A percentile compares a stretch with the other conserved stretches of the same genome.
Conservation (phyloP, 352 stramenopile species). For the Peronospora belbahrii region DNA sequence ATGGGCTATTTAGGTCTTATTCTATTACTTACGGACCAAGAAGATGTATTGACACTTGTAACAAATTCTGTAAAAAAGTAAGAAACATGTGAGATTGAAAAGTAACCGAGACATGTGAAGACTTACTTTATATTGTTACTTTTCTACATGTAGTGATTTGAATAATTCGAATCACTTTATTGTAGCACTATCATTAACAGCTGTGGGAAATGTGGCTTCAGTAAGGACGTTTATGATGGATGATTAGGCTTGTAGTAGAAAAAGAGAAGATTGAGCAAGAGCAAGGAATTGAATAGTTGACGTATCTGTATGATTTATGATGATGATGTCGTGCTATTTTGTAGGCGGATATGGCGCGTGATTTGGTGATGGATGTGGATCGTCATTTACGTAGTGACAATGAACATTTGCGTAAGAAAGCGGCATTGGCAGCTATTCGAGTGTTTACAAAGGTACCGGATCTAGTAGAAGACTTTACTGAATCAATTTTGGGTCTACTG, state of each 20-base stretch:
- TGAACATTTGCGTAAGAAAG: slow-evolving; percentile 97
- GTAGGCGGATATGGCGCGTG: slow-evolving; percentile 94
- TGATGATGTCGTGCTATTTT: no score
- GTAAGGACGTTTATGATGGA: no score
- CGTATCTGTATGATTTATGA: no score
- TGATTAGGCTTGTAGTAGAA: no score
- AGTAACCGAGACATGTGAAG: no score
- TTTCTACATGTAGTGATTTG: slow-evolving; percentile 75
- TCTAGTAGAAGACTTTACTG: slow-evolving; percentile 97
- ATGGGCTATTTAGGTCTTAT: slow-evolving; percentile 98
- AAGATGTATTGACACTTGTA: slow-evolving; percentile 98
- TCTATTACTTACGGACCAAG: slow-evolving; percentile 96
- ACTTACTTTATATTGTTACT: neutral
- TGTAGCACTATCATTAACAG: slow-evolving; percentile 92
- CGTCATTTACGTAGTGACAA: slow-evolving; percentile 89
- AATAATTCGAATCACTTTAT: slow-evolving; percentile 94
- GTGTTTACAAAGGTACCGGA: slow-evolving; percentile 95
- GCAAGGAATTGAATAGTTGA: no score
- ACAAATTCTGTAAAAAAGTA: slow-evolving; percentile 99
- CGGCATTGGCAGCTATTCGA: slow-evolving; percentile 89
- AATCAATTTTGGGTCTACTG: slow-evolving; percentile 92
- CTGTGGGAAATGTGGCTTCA: slow-evolving; percentile 97
- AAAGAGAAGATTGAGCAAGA: no score
- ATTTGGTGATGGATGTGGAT: slow-evolving; percentile 97
- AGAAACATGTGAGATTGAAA: slow-evolving; percentile 1